Conservation (phyloP, 1,284 basidiomycete species). For the Trametes hirsuta region DNA sequence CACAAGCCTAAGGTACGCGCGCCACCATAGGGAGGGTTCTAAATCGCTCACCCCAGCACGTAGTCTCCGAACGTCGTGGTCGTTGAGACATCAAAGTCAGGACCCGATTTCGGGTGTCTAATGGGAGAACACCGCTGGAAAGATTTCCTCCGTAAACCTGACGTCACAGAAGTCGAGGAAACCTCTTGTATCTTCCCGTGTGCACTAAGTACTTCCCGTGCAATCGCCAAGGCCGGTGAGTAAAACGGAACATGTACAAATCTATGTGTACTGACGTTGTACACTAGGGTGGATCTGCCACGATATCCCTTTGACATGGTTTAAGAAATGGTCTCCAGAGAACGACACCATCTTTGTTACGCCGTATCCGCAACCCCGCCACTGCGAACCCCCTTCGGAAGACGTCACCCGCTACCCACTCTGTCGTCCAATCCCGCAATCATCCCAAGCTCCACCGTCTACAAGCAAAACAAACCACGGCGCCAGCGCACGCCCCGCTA, state of each 20-base stretch:
- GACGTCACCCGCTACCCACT: constrained; percentile 56
- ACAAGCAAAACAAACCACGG: not conserved
- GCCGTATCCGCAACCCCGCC: constrained; percentile 59
- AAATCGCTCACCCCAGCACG: not conserved
- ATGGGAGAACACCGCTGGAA: constrained; percentile 70
- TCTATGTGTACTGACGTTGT: not conserved
- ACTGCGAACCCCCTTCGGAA: constrained; percentile 56
- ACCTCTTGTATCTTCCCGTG: constrained; percentile 58
- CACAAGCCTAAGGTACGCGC: constrained; percentile 62
- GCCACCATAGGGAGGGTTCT: not conserved
- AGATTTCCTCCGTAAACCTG: constrained; percentile 52
- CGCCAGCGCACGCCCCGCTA: not conserved
- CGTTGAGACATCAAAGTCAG: constrained; percentile 54
- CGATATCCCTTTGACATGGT: constrained; percentile 57
- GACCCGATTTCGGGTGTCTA: constrained; percentile 44
- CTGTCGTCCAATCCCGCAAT: constrained; percentile 55
- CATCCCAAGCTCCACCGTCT: constrained; percentile 23
- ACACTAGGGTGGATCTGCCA: constrained; percentile 65
- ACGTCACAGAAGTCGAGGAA: constrained; percentile 43
- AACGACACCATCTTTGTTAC: constrained; percentile 41
- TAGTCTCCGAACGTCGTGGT: constrained; percentile 70
- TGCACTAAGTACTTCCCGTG: constrained; percentile 45
- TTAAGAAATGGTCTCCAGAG: constrained; percentile 47
- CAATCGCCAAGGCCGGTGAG: constrained; percentile 49
- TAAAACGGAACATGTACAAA: not conserved